phyloP scores from a whole-genome alignment of 768 basidiomycete genomes.

The Rubroboletus satanas region DNA sequence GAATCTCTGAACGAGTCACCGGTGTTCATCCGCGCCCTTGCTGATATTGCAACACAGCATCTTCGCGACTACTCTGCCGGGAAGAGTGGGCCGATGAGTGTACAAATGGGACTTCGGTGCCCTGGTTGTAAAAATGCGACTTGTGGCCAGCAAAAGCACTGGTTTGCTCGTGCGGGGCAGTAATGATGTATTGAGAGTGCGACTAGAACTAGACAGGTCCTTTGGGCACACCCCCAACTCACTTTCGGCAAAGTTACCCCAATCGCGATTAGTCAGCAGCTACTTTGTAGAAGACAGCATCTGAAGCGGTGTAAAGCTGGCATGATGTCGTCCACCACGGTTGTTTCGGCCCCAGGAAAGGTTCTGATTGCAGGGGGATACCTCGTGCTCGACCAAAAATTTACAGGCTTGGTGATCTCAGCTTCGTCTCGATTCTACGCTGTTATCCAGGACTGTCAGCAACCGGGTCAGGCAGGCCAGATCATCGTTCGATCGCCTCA shows the following conservation, averaged over 20 bases:
- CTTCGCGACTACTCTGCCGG: constrained; percentile 59
- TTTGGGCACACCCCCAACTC: not conserved
- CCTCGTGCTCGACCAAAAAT: constrained; percentile 86
- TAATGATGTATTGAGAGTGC: constrained; percentile 29
- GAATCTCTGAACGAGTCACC: constrained; percentile 94
- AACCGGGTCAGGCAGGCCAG: constrained; percentile 30
- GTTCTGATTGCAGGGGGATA: constrained; percentile 95
- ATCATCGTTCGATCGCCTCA: constrained; percentile 88
- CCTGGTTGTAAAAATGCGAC: constrained; percentile 90
- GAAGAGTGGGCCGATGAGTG: constrained; percentile 57
- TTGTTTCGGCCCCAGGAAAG: constrained; percentile 92
- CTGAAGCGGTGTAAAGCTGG: not conserved
- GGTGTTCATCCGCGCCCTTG: constrained; percentile 90
- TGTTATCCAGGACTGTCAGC: constrained; percentile 44
- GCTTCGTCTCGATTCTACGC: constrained; percentile 95
- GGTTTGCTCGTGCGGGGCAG: constrained; percentile 77
- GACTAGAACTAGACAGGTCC: not conserved
- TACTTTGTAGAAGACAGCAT: not conserved
- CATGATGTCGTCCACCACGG: constrained; percentile 50
- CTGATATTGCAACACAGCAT: constrained; percentile 85
- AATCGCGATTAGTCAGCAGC: constrained; percentile 25
- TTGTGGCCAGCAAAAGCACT: constrained; percentile 83
- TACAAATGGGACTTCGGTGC: constrained; percentile 84
- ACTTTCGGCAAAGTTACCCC: not conserved
- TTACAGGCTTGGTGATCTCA: constrained; percentile 84